These are phyloP conservation scores for Secale cereale DNA, from an alignment of 176 grass and related monocot species.

Conservation along the genomic window DNA sequence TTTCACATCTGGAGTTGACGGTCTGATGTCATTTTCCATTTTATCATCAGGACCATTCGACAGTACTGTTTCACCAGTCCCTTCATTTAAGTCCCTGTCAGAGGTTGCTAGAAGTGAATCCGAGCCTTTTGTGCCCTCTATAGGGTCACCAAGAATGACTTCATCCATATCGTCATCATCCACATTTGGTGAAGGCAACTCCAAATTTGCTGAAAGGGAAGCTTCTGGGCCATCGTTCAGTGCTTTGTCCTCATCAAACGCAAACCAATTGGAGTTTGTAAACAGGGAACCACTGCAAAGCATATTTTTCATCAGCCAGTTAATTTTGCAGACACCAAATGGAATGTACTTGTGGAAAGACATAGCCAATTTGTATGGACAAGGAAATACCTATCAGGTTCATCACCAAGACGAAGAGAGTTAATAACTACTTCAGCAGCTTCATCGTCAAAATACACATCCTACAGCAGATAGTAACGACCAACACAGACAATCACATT, in stretches of 20 bases:
- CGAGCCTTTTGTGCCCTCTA: conserved; percentile 27
- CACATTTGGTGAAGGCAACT: conserved; percentile 28
- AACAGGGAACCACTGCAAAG: conserved; percentile 77
- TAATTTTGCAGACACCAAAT: conserved; percentile 13
- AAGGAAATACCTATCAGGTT: conserved; percentile 66
- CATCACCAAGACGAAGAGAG: conserved; percentile 73
- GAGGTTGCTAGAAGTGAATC: background rate
- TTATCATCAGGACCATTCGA: conserved; percentile 19
- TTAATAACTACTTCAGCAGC: conserved; percentile 93
- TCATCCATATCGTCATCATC: conserved; percentile 38
- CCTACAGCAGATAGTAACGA: conserved; percentile 41
- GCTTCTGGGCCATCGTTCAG: conserved; percentile 35
- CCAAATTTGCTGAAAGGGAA: conserved; percentile 54
- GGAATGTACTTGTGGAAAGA: background rate
- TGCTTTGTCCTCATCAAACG: conserved; percentile 67
- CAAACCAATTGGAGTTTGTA: conserved; percentile 98
- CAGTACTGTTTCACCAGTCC: conserved; percentile 9
- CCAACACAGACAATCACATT: background rate
- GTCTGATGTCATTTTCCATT: conserved; percentile 40
- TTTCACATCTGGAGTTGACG: conserved; percentile 43
- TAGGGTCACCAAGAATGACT: conserved; percentile 39
- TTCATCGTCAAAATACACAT: conserved; percentile 99
- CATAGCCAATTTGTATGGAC: conserved; percentile 11
- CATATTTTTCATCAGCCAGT: conserved; percentile 23
- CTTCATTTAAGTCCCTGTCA: conserved; percentile 21